A percentile compares a stretch with the other conserved stretches of the same genome.
phyloP scores from a whole-genome alignment of 2,329 filamentous ascomycete species.

The Trichophyton benhamiae region DNA sequence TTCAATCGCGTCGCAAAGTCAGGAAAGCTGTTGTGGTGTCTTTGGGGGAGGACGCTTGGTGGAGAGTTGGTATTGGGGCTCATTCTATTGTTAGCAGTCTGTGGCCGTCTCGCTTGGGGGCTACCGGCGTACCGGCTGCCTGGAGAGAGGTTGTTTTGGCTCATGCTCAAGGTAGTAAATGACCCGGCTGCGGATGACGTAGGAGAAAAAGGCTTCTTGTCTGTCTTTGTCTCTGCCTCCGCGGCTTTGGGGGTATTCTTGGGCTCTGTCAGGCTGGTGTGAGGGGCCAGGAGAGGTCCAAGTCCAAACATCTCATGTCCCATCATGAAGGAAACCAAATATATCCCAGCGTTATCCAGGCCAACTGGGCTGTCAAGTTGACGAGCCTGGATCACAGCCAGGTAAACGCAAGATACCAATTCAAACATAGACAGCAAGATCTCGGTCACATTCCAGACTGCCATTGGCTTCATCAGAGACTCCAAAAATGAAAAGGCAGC shows the following conservation, averaged over 20 bases:
- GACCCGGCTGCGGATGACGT: neutral
- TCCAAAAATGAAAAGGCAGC: slow-evolving; percentile 31
- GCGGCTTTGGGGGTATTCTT: neutral
- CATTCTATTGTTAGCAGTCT: neutral
- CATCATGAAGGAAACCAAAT: slow-evolving; percentile 29
- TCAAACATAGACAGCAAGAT: slow-evolving; percentile 29
- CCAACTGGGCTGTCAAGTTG: slow-evolving; percentile 22
- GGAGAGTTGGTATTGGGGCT: neutral
- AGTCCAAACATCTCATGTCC: slow-evolving; percentile 28
- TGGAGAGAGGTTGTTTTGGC: neutral
- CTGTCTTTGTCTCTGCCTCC: neutral
- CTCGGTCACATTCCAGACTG: slow-evolving; percentile 29
- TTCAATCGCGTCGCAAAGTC: neutral
- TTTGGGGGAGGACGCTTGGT: neutral
- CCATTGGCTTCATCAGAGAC: slow-evolving; percentile 25
- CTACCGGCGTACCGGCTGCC: neutral
- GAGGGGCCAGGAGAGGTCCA: slow-evolving; percentile 14
- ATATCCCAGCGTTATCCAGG: slow-evolving; percentile 29
- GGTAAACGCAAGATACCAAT: slow-evolving; percentile 27
- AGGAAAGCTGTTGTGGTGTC: neutral
- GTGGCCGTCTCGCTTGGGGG: neutral
- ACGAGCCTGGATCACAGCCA: slow-evolving; percentile 26
- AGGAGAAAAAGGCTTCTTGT: neutral
- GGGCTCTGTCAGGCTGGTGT: neutral
- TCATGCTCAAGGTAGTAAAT: neutral